phyloP scores from a whole-genome alignment of 2,329 filamentous ascomycete genomes.

The Pseudocercospora fuligena region DNA sequence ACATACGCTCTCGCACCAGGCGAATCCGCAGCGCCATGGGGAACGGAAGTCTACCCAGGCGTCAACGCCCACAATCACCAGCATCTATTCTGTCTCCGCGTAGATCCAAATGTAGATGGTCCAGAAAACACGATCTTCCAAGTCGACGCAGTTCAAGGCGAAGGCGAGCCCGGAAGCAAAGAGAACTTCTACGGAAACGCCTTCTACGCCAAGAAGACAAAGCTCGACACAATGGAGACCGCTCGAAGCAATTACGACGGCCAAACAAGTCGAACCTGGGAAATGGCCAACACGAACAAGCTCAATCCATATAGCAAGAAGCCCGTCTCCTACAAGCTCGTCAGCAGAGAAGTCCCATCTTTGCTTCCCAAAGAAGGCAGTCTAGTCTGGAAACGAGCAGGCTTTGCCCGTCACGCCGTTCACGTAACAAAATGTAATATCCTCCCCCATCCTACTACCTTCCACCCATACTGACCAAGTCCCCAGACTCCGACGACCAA shows the following conservation, averaged over 20 bases:
- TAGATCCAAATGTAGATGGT: conserved; percentile 87
- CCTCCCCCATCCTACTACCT: background rate
- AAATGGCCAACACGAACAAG: conserved; percentile 83
- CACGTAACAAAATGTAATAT: conserved; percentile 84
- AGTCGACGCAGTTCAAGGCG: conserved; percentile 72
- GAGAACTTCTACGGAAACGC: conserved; percentile 91
- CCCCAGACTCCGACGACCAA: conserved; percentile 74
- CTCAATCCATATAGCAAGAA: conserved; percentile 87
- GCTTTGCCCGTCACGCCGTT: conserved; percentile 83
- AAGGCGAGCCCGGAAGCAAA: conserved; percentile 75
- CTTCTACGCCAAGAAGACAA: conserved; percentile 84
- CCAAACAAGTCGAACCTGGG: conserved; percentile 80
- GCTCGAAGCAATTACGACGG: conserved; percentile 81
- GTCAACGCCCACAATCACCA: conserved; percentile 97
- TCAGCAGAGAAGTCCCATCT: conserved; percentile 79
- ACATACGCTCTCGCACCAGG: conserved; percentile 81
- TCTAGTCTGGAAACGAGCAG: conserved; percentile 86
- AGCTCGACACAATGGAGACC: conserved; percentile 71
- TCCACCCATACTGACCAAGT: background rate
- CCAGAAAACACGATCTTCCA: conserved; percentile 84
- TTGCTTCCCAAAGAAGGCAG: conserved; percentile 80
- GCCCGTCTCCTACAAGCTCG: conserved; percentile 84
- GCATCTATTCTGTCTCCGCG: conserved; percentile 87
- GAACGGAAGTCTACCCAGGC: conserved; percentile 86
- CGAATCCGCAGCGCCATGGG: conserved; percentile 85